These are phyloP conservation scores for Begonia fuchsioides DNA, from an alignment of 306 rosid genomes.

Conservation along the genomic window DNA sequence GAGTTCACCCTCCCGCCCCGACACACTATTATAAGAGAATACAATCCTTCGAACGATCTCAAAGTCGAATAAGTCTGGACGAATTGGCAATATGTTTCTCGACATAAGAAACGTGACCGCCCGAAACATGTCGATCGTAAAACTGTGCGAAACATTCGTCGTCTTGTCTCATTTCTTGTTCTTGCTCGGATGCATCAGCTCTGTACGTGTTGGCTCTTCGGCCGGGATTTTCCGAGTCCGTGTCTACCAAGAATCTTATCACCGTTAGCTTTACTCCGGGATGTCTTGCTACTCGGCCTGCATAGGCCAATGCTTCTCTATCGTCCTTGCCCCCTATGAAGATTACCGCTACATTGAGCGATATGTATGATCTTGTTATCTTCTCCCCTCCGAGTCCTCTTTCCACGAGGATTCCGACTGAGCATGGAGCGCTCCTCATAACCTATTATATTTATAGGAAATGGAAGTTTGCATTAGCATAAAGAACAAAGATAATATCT, in stretches of 20 bases:
- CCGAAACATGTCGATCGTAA: constrained; percentile 45
- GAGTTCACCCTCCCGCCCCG: constrained; percentile 69
- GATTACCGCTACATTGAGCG: constrained; percentile 45
- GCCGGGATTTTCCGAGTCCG: constrained; percentile 25
- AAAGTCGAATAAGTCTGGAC: constrained; percentile 50
- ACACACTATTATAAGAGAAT: constrained; percentile 67
- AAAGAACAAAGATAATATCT: too few species aligned
- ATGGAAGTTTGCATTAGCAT: too few species aligned
- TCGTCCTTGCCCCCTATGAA: constrained; percentile 92
- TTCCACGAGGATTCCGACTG: constrained; percentile 84
- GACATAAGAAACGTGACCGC: constrained; percentile 36
- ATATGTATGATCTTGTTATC: constrained; percentile 22
- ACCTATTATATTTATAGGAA: constrained; percentile 25
- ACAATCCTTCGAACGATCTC: constrained; percentile 62
- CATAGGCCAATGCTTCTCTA: constrained; percentile 70
- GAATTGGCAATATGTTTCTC: constrained; percentile 78
- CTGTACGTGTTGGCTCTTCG: constrained; percentile 30
- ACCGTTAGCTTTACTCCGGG: constrained; percentile 65
- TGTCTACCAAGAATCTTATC: constrained; percentile 57
- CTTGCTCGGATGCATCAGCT: constrained; percentile 33
- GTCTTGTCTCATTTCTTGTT: constrained; percentile 51
- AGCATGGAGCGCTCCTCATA: constrained; percentile 58
- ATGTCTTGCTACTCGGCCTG: constrained; percentile 52
- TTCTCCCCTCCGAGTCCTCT: constrained; percentile 72
- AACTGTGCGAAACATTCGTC: constrained; percentile 77